Evolutionary conservation across 306 rosid species (phyloP), one percentile per base, ranked within the genome.

Genomic region (Astragalus membranaceus): DNA sequence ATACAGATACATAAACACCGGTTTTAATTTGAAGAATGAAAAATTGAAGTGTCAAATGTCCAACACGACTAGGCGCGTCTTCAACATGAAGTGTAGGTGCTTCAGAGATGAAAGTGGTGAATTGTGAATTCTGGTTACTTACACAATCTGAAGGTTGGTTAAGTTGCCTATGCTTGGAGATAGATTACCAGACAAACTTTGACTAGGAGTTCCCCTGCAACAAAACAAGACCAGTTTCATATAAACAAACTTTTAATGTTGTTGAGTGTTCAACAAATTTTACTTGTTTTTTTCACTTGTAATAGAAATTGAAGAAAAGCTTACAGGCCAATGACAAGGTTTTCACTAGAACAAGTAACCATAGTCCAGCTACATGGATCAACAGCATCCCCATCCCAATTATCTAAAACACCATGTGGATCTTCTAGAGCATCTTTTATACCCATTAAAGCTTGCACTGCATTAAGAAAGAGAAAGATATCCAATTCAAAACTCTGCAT

Each of bases 341-440:
- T 86, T 14, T 91, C 99, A 62, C 85, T 37, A n/a, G 99, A 95
- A 80, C 99, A 95, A 8, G 96, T 91, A 69, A 95, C 95, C 99
- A 95, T 95, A 47, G 95, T 91, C 99, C 99, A 95, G 69, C 97
- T 95, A 85, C 99, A 95, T 72, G 99, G 99, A 83, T 95, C 99
- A 80, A 95, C 99, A n/a, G 99, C 83, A 62, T 89, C 88, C 5
- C 76, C 88, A 77, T 95, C 99, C 99, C 99, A 95, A 72, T 91
- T 89, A 16, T 91, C 96, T 15, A 95, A 79, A 70, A 91, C 96
- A 48, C 95, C 97, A 80, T 81, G 99, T 50, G 99, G 99, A 89
- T 95, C 99, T 80, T 49, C 75, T 20, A 95, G 73, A 61, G 86
- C 79, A 32, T 67, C 79, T 70, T 88, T 95, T 71, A 95, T 87